Conservation (phyloP, 2,329 filamentous ascomycete species). For the Trichoderma koningiopsis region DNA sequence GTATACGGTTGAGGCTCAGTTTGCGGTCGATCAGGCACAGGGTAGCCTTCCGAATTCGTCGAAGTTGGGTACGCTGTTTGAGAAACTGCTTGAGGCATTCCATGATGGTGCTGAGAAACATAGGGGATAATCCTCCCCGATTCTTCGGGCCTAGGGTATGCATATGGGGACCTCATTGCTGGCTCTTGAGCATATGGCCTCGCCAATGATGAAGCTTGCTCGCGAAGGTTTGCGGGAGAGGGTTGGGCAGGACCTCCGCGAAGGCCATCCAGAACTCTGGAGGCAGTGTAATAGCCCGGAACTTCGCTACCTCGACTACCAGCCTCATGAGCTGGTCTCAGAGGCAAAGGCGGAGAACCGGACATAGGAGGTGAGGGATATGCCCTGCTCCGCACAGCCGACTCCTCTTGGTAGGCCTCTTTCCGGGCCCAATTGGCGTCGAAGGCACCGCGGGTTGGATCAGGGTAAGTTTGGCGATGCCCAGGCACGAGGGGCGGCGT, state of each 20-base stretch:
- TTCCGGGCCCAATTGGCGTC: slow-evolving; percentile 47
- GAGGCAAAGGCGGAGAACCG: slow-evolving; percentile 64
- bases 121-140: slow-evolving; percentile 32
- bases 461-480: slow-evolving; percentile 60
- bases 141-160: slow-evolving; percentile 35
- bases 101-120: slow-evolving; percentile 31
- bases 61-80: slow-evolving; percentile 32
- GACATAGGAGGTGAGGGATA: slow-evolving; percentile 77
- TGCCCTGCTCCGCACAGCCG: slow-evolving; percentile 59
- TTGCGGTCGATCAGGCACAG: slow-evolving; percentile 38
- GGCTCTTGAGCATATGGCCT: slow-evolving; percentile 36
- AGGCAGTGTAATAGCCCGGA: slow-evolving; percentile 47
- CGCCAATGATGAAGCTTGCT: slow-evolving; percentile 31
- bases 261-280: slow-evolving; percentile 54
- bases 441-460: slow-evolving; percentile 58
- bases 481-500: slow-evolving; percentile 52
- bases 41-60: slow-evolving; percentile 30
- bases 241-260: slow-evolving; percentile 42
- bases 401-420: slow-evolving; percentile 54
- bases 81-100: slow-evolving; percentile 13
- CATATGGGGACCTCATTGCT: slow-evolving; percentile 30
- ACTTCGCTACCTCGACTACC: slow-evolving; percentile 54
- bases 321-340: slow-evolving; percentile 60
- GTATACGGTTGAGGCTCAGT: slow-evolving; percentile 52
- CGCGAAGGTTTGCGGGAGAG: slow-evolving; percentile 31